Conservation (phyloP, 805 yeast genomes). For the Wickerhamiella dianesei region DNA sequence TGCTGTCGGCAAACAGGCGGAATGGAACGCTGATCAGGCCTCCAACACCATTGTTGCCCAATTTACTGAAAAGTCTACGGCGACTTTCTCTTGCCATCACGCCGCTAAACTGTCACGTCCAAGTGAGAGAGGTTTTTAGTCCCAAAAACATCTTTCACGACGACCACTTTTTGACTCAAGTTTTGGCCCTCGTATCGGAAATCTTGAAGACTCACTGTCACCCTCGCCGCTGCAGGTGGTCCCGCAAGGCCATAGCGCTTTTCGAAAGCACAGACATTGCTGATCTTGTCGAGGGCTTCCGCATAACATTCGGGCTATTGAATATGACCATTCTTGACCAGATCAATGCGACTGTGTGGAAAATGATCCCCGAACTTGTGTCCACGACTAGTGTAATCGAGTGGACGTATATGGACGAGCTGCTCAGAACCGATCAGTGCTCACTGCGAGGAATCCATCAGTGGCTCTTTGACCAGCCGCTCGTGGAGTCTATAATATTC, state of each 20-base stretch:
- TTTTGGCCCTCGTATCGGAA: slow-evolving; percentile 32
- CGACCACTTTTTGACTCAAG: slow-evolving; percentile 31
- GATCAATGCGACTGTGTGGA: slow-evolving; percentile 85
- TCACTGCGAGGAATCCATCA: not conserved
- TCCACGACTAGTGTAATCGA: slow-evolving; percentile 85
- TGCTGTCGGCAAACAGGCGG: slow-evolving; percentile 34
- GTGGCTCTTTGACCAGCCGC: slow-evolving; percentile 1
- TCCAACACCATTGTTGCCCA: slow-evolving; percentile 38
- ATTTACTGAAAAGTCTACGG: slow-evolving; percentile 61
- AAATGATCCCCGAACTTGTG: slow-evolving; percentile 67
- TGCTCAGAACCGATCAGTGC: not conserved
- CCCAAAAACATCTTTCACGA: slow-evolving; percentile 53
- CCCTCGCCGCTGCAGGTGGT: slow-evolving; percentile 89
- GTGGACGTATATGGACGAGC: slow-evolving; percentile 5
- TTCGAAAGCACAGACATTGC: slow-evolving; percentile 38
- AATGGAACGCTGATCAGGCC: not conserved
- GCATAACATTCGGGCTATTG: slow-evolving; percentile 64
- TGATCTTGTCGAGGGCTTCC: slow-evolving; percentile 56
- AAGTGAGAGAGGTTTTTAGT: slow-evolving; percentile 62
- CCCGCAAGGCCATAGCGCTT: slow-evolving; percentile 58
- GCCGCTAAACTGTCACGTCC: slow-evolving; percentile 59
- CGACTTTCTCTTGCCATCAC: slow-evolving; percentile 62
- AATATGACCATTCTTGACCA: slow-evolving; percentile 94
- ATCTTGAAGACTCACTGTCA: slow-evolving; percentile 85
- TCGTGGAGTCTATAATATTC: not conserved